Conservation (phyloP, 768 basidiomycete genomes). For the Phaffia tasmanica region DNA sequence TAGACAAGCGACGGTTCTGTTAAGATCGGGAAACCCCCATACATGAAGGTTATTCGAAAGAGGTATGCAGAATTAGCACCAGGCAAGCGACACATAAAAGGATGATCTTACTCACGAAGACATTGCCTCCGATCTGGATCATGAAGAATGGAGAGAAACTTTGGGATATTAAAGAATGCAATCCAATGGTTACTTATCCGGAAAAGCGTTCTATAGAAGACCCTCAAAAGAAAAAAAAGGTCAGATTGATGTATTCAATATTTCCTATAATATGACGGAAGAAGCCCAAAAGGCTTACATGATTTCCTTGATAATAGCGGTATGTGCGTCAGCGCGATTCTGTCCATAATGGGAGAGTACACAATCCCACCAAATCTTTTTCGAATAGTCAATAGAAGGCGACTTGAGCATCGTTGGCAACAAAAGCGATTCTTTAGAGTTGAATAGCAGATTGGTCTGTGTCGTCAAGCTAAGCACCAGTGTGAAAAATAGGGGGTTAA, state of each 20-base stretch:
- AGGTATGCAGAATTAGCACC: not conserved
- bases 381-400: slow-evolving; percentile 16
- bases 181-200: not conserved
- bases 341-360: slow-evolving; percentile 21
- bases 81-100: too few relatives aligned
- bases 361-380: slow-evolving; percentile 17
- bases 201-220: not conserved
- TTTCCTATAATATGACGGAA: not conserved
- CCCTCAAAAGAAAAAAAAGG: slow-evolving; percentile 1
- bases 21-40: not conserved
- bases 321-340: not conserved
- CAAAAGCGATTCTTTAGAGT: not conserved
- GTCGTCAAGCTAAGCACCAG: too few relatives aligned
- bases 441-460: not conserved
- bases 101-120: slow-evolving; percentile 6
- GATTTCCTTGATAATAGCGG: slow-evolving; percentile 3
- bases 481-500: too few relatives aligned
- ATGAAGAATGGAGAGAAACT: slow-evolving; percentile 19
- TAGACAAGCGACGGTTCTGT: slow-evolving; percentile 22
- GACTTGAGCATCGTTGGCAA: slow-evolving; percentile 2
- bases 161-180: slow-evolving; percentile 4
- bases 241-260: not conserved
- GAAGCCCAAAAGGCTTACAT: not conserved
- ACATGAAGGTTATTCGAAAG: not conserved
- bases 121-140: slow-evolving; percentile 13